Base-by-base conservation (phyloP, 2,329 filamentous ascomycete species). In the Ceratocystis papillata region DNA sequence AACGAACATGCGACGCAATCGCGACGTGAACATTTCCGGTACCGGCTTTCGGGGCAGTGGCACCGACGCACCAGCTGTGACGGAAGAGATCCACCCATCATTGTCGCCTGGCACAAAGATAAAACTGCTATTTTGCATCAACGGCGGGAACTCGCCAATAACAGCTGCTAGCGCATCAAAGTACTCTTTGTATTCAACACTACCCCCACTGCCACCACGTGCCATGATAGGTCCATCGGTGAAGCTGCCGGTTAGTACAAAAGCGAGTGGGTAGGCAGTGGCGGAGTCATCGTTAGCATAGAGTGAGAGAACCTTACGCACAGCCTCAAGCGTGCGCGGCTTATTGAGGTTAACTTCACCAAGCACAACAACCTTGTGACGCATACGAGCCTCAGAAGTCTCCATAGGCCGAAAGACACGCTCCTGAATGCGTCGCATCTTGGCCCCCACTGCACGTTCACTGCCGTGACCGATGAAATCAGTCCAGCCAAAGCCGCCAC, bases 81-180 rank as follows among this genome's bases (percentile, higher is more conserved):
- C 96, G 1, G 91, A 83, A 0, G 90, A 96, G 4, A 87, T 84
- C 94, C 94, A 99, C n/a, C 90, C 92, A 74, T 99, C 94, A 73
- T 96, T 96, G 76, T 97, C 93, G 37, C 94, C 94, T 0, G 94
- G 94, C 0, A 97, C 88, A 73, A 99, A 96, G 41, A 96, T 80
- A 74, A 97, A 96, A 0, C 89, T 93, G 4, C 89, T 87, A 30
- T 83, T 82, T 66, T 87, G 87, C 55, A 97, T 81, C 15, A 99
- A 81, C 0, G 83, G 80, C 2, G 90, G 90, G 72, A 90, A 97
- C 70, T 97, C 91, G 6, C 89, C 81, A 5, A 99, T 81, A 0
- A 90, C 82, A 1, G 87, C 85, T 2, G 94, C 93, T 12, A 99
- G 82, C 7, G 86, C 84, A 76, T 99, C 91, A 74, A 97, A 96